Base-by-base conservation (phyloP, 495 filamentous ascomycete genomes). In the Aspergillus indologenus region DNA sequence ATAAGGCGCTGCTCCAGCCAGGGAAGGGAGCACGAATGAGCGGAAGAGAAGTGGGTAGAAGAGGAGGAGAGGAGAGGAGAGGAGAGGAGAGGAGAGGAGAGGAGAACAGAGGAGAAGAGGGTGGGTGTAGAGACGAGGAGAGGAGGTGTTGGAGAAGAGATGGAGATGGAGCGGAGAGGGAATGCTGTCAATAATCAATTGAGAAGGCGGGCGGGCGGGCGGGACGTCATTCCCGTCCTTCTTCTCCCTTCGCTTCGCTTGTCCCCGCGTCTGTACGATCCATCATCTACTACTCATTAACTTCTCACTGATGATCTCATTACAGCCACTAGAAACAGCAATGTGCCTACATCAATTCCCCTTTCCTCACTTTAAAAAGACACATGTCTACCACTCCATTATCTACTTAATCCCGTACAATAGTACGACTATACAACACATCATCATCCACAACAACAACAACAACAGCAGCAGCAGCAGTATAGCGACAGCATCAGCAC, bases 81-180 rank as follows among this genome's bases (percentile, higher is more conserved):
- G 26, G 51, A 44, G 51, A 58, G 60, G 58, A 26, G 22, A 21
- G 29, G 45, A 56, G 45, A 31, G 18, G 47, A 53, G 34, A 47
- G 26, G 51, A 44, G 19, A 45, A n/a, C 19, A 15, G 55, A 22
- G 43, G 49, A 11, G 20, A 40, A 19, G 52, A 42, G 22, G 20
- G 52, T 53, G 19, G 23, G 19, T 24, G 53, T 54, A 40, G 47
- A 49, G 60, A 29, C 18, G 22, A 21, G 29, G 45, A 56, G 45
- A 31, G 18, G 47, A 53, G 34, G 42, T n/a, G n/a, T n/a, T n/a
- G 26, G 51, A 44, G 51, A 58, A 55, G 58, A 43, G 50, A 57
- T n/a, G 51, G 31, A 56, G 56, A 3, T 49, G 31, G 45, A 47
- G 31, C 52, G 52, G 58, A 45, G 45, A 46, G 29, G 53, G 58